Percentiles rank a stretch among this genome's conserved stretches.
Conservation (phyloP, 306 rosid genomes). For the Casuarina glauca region DNA sequence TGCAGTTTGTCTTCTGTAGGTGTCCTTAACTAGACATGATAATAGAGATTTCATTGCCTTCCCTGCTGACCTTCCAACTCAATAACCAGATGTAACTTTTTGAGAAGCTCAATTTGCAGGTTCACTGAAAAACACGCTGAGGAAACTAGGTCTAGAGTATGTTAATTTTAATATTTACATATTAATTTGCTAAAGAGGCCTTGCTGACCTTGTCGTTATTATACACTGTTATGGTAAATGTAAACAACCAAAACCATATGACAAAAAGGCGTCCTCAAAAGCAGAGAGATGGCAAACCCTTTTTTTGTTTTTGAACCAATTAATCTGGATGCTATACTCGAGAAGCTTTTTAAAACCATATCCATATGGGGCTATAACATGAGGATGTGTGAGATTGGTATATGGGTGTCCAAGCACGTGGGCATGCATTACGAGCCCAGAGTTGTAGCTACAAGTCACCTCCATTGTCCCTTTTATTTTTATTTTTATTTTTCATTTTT, state of each 20-base stretch:
- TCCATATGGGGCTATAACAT: background rate
- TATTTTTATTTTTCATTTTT: background rate
- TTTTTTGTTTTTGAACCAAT: background rate
- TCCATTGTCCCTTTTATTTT: background rate
- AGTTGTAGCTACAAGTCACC: background rate
- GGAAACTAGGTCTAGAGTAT: background rate
- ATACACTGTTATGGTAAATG: background rate
- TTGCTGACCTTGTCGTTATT: background rate
- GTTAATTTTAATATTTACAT: background rate
- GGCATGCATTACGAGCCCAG: background rate
- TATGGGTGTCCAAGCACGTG: background rate
- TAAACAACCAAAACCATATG: background rate
- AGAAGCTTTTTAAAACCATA: background rate
- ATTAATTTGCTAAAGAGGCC: background rate
- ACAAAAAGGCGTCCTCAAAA: background rate
- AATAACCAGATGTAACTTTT: conserved; percentile 10
- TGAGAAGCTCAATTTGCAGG: background rate
- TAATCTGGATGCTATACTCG: background rate
- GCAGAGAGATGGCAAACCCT: background rate
- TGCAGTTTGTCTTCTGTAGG: background rate
- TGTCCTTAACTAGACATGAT: background rate
- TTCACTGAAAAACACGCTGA: background rate
- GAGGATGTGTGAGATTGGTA: background rate
- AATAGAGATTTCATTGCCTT: background rate
- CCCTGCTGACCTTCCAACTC: background rate